Percentiles rank a stretch among this genome's conserved stretches.
Evolutionary conservation across 1,284 basidiomycete species (phyloP).

Genomic region (Singerocomus inundabilis): DNA sequence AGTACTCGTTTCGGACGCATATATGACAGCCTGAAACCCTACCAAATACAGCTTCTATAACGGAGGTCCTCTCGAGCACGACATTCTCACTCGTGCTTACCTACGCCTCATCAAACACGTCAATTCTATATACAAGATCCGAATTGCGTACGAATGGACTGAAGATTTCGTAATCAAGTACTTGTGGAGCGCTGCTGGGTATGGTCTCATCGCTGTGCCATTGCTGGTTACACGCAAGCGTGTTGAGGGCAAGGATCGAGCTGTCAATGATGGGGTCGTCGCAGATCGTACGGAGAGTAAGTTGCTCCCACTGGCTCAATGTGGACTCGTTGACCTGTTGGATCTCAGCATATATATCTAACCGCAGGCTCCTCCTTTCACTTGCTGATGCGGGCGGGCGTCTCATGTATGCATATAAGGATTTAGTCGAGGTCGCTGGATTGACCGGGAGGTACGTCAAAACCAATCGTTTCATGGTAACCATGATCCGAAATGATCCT

Average conservation of each 20-base stretch:
- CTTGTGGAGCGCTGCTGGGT: conserved; percentile 89
- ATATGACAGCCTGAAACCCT: background rate
- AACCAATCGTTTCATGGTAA: too few relatives aligned
- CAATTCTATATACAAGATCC: conserved; percentile 90
- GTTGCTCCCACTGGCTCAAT: conserved; percentile 20
- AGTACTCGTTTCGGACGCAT: conserved; percentile 32
- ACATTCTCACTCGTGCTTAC: conserved; percentile 83
- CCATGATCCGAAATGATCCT: background rate
- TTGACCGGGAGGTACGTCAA: conserved; percentile 68
- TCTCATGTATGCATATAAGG: conserved; percentile 90
- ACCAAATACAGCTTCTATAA: conserved; percentile 80
- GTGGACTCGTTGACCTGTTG: background rate
- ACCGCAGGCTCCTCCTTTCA: conserved; percentile 87
- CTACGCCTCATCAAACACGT: conserved; percentile 83
- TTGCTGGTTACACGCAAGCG: conserved; percentile 61
- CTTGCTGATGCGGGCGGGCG: conserved; percentile 94
- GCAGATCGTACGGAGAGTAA: conserved; percentile 64
- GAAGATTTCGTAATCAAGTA: conserved; percentile 96
- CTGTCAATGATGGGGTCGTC: conserved; percentile 37
- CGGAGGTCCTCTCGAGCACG: conserved; percentile 81
- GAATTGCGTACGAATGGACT: conserved; percentile 86
- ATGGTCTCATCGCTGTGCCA: conserved; percentile 86
- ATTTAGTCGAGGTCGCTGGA: conserved; percentile 90
- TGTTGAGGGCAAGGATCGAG: conserved; percentile 2
- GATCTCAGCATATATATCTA: conserved; percentile 90